Conservation (phyloP, 2,329 filamentous ascomycete species). For the Sporothrix variecibatus region DNA sequence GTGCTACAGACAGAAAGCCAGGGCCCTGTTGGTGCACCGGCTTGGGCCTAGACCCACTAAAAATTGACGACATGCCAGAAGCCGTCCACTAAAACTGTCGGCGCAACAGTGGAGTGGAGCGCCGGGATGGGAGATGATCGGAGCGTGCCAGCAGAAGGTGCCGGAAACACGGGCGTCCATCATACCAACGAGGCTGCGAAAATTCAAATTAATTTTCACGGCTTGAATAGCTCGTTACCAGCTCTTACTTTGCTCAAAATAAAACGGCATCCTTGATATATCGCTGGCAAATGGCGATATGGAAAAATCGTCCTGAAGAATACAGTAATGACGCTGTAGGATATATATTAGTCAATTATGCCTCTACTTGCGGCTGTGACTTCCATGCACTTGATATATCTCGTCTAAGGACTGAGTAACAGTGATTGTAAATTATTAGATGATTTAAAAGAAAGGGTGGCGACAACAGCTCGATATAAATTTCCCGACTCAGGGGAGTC, state of each 20-base stretch:
- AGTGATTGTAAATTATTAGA: background rate
- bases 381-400: no score
- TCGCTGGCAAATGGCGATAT: no score
- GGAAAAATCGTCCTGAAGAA: no score
- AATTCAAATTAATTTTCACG: no score
- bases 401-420: no score
- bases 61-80: slow-evolving; percentile 6
- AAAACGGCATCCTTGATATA: no score
- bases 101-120: background rate
- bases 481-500: background rate
- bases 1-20: background rate
- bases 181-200: background rate
- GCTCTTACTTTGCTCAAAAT: no score
- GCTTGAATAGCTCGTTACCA: no score
- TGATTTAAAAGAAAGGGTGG: background rate
- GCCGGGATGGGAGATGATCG: background rate
- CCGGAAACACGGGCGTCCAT: background rate
- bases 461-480: background rate
- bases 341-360: no score
- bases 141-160: background rate
- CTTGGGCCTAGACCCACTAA: slow-evolving; percentile 6
- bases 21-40: slow-evolving; percentile 1
- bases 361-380: no score
- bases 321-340: no score
- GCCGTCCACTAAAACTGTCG: background rate